phyloP scores from a whole-genome alignment of 2,329 filamentous ascomycete genomes.

The Alternaria panax region DNA sequence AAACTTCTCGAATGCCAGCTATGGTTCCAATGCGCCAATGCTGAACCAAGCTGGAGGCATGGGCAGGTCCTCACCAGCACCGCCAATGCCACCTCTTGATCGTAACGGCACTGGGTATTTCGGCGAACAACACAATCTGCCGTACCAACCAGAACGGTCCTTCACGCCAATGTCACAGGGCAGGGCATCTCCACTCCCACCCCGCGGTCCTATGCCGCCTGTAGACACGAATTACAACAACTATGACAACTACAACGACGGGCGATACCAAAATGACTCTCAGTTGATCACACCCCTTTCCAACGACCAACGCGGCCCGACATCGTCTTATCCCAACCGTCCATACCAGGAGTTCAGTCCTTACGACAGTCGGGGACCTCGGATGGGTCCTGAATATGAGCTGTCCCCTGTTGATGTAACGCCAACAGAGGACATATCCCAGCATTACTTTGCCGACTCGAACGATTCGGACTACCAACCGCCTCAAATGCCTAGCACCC shows the following conservation, averaged over 20 bases:
- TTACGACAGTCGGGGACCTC: conserved; percentile 38
- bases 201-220: conserved; percentile 36
- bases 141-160: conserved; percentile 34
- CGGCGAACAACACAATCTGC: conserved; percentile 27
- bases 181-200: conserved; percentile 36
- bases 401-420: conserved; percentile 45
- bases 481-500: conserved; percentile 33
- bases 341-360: conserved; percentile 43
- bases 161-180: conserved; percentile 44
- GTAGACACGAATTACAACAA: conserved; percentile 40
- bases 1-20: conserved; percentile 61
- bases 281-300: conserved; percentile 32
- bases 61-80: conserved; percentile 53
- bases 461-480: conserved; percentile 31
- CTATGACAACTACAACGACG: conserved; percentile 31
- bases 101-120: conserved; percentile 40
- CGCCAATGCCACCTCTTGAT: conserved; percentile 41
- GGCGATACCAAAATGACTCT: conserved; percentile 33
- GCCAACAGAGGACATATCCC: conserved; percentile 24
- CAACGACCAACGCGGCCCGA: conserved; percentile 25
- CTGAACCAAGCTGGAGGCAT: conserved; percentile 67
- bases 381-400: conserved; percentile 40
- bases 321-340: conserved; percentile 21
- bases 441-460: conserved; percentile 30
- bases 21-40: conserved; percentile 70